phyloP scores from a whole-genome alignment of 768 basidiomycete species.

The Lentinula boryana region DNA sequence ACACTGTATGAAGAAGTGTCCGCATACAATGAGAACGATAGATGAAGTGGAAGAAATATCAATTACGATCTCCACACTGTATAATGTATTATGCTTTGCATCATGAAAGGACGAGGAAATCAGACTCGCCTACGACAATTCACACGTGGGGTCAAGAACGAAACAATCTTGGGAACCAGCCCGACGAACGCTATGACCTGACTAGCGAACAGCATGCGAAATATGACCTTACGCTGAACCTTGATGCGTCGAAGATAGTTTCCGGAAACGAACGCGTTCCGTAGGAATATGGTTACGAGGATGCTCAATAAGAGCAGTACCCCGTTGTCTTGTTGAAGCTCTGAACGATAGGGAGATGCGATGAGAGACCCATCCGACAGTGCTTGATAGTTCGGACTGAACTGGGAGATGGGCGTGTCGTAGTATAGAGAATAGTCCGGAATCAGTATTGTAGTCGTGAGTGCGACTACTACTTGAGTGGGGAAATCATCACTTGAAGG shows the following conservation, averaged over 20 bases:
- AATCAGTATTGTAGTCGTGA: conserved; percentile 45
- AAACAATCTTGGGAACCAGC: conserved; percentile 36
- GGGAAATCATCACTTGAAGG: conserved; percentile 26
- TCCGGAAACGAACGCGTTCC: conserved; percentile 45
- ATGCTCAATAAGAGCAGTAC: conserved; percentile 43
- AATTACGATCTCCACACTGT: background rate
- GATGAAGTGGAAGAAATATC: background rate
- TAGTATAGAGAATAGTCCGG: conserved; percentile 42
- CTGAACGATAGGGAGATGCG: conserved; percentile 37
- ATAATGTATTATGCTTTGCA: background rate
- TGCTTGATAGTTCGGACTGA: conserved; percentile 40
- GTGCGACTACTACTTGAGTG: conserved; percentile 41
- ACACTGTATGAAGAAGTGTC: background rate
- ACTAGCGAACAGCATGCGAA: conserved; percentile 49
- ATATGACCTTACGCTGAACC: conserved; percentile 53
- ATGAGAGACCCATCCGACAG: conserved; percentile 57
- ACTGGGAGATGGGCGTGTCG: conserved; percentile 32
- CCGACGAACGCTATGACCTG: conserved; percentile 46
- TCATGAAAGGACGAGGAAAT: background rate
- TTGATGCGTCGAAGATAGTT: conserved; percentile 49
- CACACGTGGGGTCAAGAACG: conserved; percentile 34
- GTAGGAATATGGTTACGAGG: conserved; percentile 43
- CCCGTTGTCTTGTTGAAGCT: conserved; percentile 33
- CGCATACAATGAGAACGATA: background rate
- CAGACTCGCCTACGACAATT: conserved; percentile 43